Base-by-base conservation (phyloP, 73 alveolate genomes). In the Uronychia setigera region DNA sequence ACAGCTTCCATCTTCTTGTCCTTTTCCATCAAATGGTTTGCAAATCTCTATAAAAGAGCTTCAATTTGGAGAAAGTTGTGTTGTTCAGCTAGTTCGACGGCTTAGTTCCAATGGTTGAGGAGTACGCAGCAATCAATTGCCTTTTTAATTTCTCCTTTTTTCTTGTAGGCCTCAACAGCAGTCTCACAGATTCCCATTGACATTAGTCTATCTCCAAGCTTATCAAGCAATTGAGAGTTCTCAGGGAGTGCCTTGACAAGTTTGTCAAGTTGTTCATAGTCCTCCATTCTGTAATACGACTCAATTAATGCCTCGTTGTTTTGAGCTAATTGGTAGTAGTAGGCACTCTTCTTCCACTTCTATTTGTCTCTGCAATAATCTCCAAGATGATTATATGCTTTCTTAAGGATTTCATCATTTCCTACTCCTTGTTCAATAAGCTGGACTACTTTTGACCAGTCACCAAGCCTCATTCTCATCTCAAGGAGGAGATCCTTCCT, bases 1-100 rank as follows among this genome's bases (percentile, higher is more conserved):
- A 98, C 99, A 27, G 99, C 99, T 88, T 99, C 99, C 99, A 98
- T 95, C 92, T 98, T 99, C 95, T 97, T 99, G 80, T 98, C 97
- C 96, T 99, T 97, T 92, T 98, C 99, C 31, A 99, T 90, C 80
- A 99, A 94, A 80, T 96, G 97, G 83, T 91, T 96, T 35, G 99
- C 99, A 83, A 97, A 99, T 93, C 97, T 96, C 31, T 96, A 90
- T 76, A 99, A 94, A 58, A 99, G 94, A 57, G 97, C 99, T 93
- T 99, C 99, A 57, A 99, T 99, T 93, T 98, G 99, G 82, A 96
- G 96, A 92, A 99, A 98, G 87, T 98, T 97, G 85, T 99, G 98
- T 91, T 98, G 94, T 93, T 99, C 99, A 26, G 99, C 99, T 74
- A 99, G 92, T 81, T 99, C 99, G 0, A 99, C 99, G 11, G 99